Base-by-base conservation (phyloP, 2,329 filamentous ascomycete species). In the Ophiostoma ulmi region DNA sequence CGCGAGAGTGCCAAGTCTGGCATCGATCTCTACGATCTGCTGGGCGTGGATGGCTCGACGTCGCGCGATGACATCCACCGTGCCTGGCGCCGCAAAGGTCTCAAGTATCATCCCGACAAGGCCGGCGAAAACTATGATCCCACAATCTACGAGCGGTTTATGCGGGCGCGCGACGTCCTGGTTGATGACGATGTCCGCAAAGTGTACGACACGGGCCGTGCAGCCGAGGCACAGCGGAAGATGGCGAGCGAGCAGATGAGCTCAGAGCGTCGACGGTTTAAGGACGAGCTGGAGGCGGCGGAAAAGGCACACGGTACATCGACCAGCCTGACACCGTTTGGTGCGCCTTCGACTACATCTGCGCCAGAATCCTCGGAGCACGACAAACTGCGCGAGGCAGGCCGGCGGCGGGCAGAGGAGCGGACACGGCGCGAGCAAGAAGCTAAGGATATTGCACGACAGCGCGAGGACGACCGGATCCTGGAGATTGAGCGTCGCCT, bases 71-170 rank as follows among this genome's bases (percentile, higher is more conserved):
- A 93, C 73, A 90, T 97, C 76, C 90, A 92, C 74, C 89, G 91
- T 75, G 93, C 92, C 64, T 97, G 94, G 84, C 88, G 93, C 76
- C 89, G 90, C 39, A 93, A 93, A 3, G 78, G 77, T 1, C 84
- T 97, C n/a, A 93, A 92, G 77, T 93, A 94, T 82, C 94, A 98
- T 79, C 94, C 94, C 0, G 94, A 98, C 84, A 97, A 97, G 81
- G 89, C 94, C 70, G 87, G 89, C 73, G 88, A 87, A 69, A 82
- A 85, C 52, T 92, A 90, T 75, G 92, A 95, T 75, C 85, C 92
- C 65, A 89, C 90, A 70, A 91, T 91, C 76, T 98, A 96, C 83
- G 91, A 97, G 79, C 84, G 91, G 1, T 88, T 97, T 71, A 91
- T 93, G 77, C 91, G 91, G 73, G 94, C 93, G n/a, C 88, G 92